These are phyloP conservation scores for Colletotrichum orbiculare DNA, from an alignment of 2,329 filamentous ascomycete species.

Conservation along the genomic window DNA sequence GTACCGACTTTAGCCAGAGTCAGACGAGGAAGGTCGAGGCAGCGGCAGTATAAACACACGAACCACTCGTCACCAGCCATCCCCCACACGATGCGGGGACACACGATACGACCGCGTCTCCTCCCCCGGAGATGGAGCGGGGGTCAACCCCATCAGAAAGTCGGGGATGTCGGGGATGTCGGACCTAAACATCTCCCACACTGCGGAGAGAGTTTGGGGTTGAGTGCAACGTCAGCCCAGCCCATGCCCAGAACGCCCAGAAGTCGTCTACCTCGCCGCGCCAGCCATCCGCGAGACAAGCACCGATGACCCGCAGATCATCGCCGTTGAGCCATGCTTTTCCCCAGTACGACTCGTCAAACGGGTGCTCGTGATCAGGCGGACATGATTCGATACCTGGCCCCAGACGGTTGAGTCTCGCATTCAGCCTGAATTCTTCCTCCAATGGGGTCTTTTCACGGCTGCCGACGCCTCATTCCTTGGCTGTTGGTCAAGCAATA, in stretches of 20 bases:
- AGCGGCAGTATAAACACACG: slow-evolving; percentile 18
- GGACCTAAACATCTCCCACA: too few species aligned
- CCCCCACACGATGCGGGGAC: slow-evolving; percentile 22
- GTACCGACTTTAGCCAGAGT: slow-evolving; percentile 18
- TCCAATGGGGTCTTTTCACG: slow-evolving; percentile 19
- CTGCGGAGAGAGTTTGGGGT: slow-evolving; percentile 31
- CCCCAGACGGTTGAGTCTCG: slow-evolving; percentile 1
- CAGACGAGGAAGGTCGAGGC: not conserved
- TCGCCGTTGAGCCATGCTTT: not conserved
- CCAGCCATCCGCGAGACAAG: slow-evolving; percentile 24
- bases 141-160: not conserved
- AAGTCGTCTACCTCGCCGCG: not conserved
- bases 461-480: slow-evolving; percentile 1
- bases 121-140: not conserved
- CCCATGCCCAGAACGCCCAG: not conserved
- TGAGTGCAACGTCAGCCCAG: slow-evolving; percentile 18
- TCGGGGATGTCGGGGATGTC: slow-evolving; percentile 18
- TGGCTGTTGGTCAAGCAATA: slow-evolving; percentile 19
- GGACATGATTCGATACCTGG: slow-evolving; percentile 20
- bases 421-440: slow-evolving; percentile 31
- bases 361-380: not conserved
- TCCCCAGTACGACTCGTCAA: not conserved
- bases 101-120: not conserved
- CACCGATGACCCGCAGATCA: not conserved
- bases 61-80: not conserved